Evolutionary conservation across 2,329 filamentous ascomycete species (phyloP).

Genomic region (Ceratocystiopsis minuta): DNA sequence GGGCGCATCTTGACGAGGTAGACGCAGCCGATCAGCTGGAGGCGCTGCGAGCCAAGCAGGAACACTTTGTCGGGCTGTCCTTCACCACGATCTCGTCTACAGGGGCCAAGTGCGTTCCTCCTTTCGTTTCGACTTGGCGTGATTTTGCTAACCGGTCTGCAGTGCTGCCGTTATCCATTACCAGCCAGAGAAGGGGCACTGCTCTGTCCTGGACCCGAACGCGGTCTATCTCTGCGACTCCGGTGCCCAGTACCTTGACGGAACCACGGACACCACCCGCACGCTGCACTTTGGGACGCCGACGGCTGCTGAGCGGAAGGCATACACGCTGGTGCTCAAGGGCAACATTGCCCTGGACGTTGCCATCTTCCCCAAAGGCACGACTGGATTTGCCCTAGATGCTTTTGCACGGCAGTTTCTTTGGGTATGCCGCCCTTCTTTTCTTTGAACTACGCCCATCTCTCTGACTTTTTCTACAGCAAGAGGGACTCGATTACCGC

Average conservation of each 20-base stretch:
- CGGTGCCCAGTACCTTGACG: slow-evolving; percentile 88
- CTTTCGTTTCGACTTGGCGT: neutral
- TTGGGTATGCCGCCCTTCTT: slow-evolving; percentile 48
- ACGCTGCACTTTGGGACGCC: slow-evolving; percentile 85
- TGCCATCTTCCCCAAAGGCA: slow-evolving; percentile 84
- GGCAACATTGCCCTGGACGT: slow-evolving; percentile 79
- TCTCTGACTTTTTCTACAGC: slow-evolving; percentile 16
- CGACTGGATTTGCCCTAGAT: slow-evolving; percentile 83
- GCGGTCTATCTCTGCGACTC: slow-evolving; percentile 92
- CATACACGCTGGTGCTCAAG: slow-evolving; percentile 89
- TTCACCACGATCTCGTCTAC: slow-evolving; percentile 95
- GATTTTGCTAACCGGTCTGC: neutral
- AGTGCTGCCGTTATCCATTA: slow-evolving; percentile 96
- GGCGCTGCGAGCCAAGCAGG: slow-evolving; percentile 44
- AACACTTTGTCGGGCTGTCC: slow-evolving; percentile 74
- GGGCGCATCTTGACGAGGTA: slow-evolving; percentile 65
- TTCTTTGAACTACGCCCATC: no score
- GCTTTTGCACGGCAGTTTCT: slow-evolving; percentile 75
- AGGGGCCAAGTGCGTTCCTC: slow-evolving; percentile 45
- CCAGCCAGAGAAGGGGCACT: slow-evolving; percentile 67
- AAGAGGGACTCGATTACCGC: slow-evolving; percentile 77
- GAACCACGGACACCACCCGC: slow-evolving; percentile 87
- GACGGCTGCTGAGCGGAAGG: slow-evolving; percentile 64
- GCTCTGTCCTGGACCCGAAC: slow-evolving; percentile 65
- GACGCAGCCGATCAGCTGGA: slow-evolving; percentile 84